Percentiles rank a stretch among this genome's conserved stretches.
Evolutionary conservation across 257 asterid genomes (phyloP).

Genomic region (Cynanchum wilfordii): DNA sequence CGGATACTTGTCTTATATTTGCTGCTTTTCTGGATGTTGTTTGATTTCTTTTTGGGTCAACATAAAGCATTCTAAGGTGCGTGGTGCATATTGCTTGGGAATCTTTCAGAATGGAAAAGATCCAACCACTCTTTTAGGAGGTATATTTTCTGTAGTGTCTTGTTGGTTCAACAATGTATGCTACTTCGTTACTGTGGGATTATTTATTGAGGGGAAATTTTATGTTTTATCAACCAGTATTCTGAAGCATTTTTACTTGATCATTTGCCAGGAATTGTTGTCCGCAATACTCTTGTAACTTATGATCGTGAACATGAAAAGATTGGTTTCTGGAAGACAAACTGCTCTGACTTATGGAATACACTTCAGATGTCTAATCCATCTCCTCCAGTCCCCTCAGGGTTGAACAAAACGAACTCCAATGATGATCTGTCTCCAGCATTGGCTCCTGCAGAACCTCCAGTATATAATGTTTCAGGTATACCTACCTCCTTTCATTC

Average conservation of each 20-base stretch:
- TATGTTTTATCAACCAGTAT: background rate
- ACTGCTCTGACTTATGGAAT: slow-evolving; percentile 93
- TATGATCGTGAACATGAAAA: slow-evolving; percentile 92
- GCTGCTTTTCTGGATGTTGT: background rate
- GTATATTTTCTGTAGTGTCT: slow-evolving; percentile 26
- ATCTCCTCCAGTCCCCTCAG: slow-evolving; percentile 49
- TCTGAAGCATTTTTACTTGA: background rate
- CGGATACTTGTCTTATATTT: slow-evolving; percentile 5
- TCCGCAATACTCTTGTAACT: slow-evolving; percentile 92
- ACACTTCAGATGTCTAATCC: slow-evolving; percentile 55
- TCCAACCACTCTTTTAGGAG: slow-evolving; percentile 97
- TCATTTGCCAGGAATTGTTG: slow-evolving; percentile 65
- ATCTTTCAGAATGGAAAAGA: slow-evolving; percentile 97
- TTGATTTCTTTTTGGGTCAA: background rate
- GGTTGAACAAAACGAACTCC: slow-evolving; percentile 30
- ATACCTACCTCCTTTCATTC: slow-evolving; percentile 14
- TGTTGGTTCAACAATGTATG: background rate
- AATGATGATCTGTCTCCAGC: slow-evolving; percentile 41
- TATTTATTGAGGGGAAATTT: background rate
- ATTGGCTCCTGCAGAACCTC: slow-evolving; percentile 53
- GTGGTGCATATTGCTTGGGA: slow-evolving; percentile 95
- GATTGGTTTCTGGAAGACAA: slow-evolving; percentile 96
- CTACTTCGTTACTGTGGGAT: background rate
- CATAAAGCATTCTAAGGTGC: slow-evolving; percentile 85
- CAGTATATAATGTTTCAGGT: slow-evolving; percentile 49